phyloP scores from a whole-genome alignment of 352 stramenopile genomes.

The Stramenopiles sp. region DNA sequence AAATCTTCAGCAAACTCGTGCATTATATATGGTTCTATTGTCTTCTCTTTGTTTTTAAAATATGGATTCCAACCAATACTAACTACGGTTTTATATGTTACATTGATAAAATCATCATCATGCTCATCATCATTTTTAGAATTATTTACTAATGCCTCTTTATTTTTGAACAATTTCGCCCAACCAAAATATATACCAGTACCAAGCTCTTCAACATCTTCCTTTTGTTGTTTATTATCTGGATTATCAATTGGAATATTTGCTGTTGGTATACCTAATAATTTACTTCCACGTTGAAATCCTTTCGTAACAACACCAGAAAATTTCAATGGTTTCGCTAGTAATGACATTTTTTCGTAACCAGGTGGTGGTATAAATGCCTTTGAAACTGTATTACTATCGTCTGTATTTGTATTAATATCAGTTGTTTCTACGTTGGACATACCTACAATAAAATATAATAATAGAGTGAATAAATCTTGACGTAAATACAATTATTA shows the following conservation, averaged over 20 bases:
- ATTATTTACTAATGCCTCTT: background rate
- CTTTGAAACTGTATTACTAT: background rate
- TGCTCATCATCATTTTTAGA: background rate
- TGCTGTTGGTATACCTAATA: background rate
- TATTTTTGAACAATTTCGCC: background rate
- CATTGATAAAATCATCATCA: background rate
- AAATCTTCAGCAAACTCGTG: background rate
- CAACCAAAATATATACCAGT: slow-evolving; percentile 1
- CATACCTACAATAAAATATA: no score
- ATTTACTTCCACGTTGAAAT: background rate
- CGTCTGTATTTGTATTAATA: background rate
- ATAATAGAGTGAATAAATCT: no score
- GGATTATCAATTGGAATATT: background rate
- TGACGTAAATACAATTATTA: no score
- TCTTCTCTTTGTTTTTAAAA: slow-evolving; percentile 4
- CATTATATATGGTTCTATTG: background rate
- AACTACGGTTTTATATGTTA: background rate
- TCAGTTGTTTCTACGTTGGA: no score
- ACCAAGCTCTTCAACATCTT: background rate
- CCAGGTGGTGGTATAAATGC: background rate
- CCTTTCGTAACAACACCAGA: background rate
- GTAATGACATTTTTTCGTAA: background rate
- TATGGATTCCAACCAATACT: background rate
- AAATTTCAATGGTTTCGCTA: background rate
- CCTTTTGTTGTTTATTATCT: background rate